Percentiles rank a stretch among this genome's conserved stretches.
phyloP scores from a whole-genome alignment of 768 basidiomycete genomes.

The Galerina marginata region DNA sequence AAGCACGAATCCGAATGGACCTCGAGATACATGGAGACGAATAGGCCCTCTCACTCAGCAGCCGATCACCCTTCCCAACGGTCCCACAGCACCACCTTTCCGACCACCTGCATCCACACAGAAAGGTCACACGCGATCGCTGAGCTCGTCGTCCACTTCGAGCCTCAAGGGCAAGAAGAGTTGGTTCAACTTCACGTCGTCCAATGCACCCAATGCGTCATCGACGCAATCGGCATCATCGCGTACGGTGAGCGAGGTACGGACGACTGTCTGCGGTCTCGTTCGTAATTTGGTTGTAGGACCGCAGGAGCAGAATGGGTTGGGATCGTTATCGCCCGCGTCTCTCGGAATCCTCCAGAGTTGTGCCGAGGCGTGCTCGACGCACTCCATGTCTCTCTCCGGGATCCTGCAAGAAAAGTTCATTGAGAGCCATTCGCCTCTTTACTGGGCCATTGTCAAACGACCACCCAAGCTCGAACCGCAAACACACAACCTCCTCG shows the following conservation, averaged over 20 bases:
- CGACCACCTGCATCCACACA: constrained; percentile 5
- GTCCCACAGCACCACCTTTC: constrained; percentile 1
- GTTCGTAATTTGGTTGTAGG: constrained; percentile 55
- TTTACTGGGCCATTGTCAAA: constrained; percentile 80
- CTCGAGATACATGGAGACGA: too few relatives aligned
- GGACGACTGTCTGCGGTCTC: constrained; percentile 54
- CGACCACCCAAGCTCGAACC: constrained; percentile 35
- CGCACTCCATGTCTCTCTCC: constrained; percentile 56
- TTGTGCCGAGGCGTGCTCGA: constrained; percentile 65
- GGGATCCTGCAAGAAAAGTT: constrained; percentile 65
- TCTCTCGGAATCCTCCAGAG: constrained; percentile 58
- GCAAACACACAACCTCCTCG: not conserved
- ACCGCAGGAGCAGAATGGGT: constrained; percentile 34
- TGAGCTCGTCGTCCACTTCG: constrained; percentile 22
- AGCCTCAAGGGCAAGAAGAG: constrained; percentile 30
- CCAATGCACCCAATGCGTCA: constrained; percentile 19
- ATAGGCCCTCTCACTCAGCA: constrained; percentile 5
- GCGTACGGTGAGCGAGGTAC: constrained; percentile 51
- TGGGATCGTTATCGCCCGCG: constrained; percentile 31
- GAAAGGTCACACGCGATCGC: constrained; percentile 19
- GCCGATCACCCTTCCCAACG: constrained; percentile 7
- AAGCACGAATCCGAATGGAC: too few relatives aligned
- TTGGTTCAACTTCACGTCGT: constrained; percentile 38
- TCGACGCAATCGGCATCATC: constrained; percentile 28
- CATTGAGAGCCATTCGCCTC: constrained; percentile 69